These are phyloP conservation scores for Mortierella sp. DNA, from an alignment of 371 early-diverging fungal genomes.

Conservation along the genomic window DNA sequence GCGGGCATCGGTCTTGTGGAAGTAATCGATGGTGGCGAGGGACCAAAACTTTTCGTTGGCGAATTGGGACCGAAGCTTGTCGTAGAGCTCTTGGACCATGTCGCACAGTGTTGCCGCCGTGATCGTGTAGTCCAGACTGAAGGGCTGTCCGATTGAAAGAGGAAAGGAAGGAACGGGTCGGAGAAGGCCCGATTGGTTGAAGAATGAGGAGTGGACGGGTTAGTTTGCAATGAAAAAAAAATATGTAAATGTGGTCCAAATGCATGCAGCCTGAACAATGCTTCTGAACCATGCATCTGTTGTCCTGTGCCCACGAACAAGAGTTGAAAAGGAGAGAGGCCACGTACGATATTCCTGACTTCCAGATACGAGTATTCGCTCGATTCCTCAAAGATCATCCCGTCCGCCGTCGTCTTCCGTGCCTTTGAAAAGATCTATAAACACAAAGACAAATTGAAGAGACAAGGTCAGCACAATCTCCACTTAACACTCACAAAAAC, in stretches of 20 bases:
- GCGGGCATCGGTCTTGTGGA: conserved; percentile 33
- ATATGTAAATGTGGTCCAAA: background rate
- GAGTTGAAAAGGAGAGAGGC: no score
- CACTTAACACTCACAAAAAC: background rate
- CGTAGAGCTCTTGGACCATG: conserved; percentile 30
- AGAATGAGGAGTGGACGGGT: background rate
- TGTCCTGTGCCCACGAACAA: no score
- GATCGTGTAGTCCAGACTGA: conserved; percentile 41
- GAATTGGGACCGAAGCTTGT: conserved; percentile 10
- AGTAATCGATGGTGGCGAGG: conserved; percentile 6
- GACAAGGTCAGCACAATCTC: background rate
- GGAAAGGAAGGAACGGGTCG: background rate
- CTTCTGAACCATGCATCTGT: no score
- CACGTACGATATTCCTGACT: conserved; percentile 30
- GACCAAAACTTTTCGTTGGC: conserved; percentile 23
- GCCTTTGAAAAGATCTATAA: conserved; percentile 14
- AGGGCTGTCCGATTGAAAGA: conserved; percentile 37
- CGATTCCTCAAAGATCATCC: conserved; percentile 25
- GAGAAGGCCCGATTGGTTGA: background rate
- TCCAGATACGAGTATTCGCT: conserved; percentile 41
- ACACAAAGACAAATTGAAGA: background rate
- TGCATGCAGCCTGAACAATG: no score
- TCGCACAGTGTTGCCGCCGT: conserved; percentile 44
- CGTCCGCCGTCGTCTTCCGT: conserved; percentile 14
- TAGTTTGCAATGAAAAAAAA: background rate